Percentiles rank a stretch among this genome's conserved stretches.
These are phyloP conservation scores for Chenopodium album DNA, from an alignment of 148 eudicot genomes.

Conservation along the genomic window DNA sequence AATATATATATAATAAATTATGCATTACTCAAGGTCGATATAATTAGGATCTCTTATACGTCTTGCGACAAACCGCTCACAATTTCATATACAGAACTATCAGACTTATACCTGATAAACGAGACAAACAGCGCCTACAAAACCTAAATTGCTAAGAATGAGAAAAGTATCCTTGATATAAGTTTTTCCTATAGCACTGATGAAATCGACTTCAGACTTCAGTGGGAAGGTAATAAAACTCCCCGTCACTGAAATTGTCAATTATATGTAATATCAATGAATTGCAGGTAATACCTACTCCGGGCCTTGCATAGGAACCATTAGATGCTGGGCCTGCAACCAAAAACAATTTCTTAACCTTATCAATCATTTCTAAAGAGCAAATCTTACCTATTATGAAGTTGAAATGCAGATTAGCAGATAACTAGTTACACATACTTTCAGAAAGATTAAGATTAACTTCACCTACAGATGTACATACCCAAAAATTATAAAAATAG, in stretches of 20 bases:
- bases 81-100: constrained; percentile 26
- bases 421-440: neutral
- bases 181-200: constrained; percentile 17
- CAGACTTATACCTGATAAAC: constrained; percentile 21
- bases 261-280: constrained; percentile 19
- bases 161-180: constrained; percentile 22
- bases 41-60: constrained; percentile 2
- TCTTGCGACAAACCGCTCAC: constrained; percentile 1
- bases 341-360: constrained; percentile 1
- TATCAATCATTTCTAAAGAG: neutral
- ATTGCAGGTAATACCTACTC: constrained; percentile 33
- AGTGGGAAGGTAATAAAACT: constrained; percentile 9
- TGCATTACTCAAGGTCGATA: constrained; percentile 1
- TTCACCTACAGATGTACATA: neutral
- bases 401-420: neutral
- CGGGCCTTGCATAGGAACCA: constrained; percentile 59
- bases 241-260: constrained; percentile 7
- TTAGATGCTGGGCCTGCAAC: constrained; percentile 46
- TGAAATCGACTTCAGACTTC: constrained; percentile 13
- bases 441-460: neutral
- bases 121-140: constrained; percentile 21
- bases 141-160: constrained; percentile 28
- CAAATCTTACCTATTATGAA: neutral
- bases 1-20: neutral
- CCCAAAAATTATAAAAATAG: neutral